Conservation (phyloP, 805 yeast species). For the Metschnikowia baotianmanensis region DNA sequence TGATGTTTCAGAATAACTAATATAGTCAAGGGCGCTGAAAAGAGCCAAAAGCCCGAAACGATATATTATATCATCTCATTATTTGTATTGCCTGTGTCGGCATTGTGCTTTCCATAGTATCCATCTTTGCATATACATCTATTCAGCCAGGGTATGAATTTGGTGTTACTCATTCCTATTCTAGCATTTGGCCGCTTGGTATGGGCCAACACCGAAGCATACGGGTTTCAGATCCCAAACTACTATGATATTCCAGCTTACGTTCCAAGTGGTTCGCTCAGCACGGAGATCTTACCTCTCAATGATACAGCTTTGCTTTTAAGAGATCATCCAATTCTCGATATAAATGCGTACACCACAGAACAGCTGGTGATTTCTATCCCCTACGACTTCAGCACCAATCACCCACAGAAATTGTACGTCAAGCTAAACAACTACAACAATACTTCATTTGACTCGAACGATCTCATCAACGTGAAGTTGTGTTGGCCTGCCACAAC, state of each 20-base stretch:
- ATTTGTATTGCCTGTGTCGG: neutral
- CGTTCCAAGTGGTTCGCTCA: neutral
- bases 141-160: neutral
- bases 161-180: slow-evolving; percentile 1
- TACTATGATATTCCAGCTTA: slow-evolving; percentile 32
- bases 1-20: too few species aligned
- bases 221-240: slow-evolving; percentile 30
- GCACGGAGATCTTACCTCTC: slow-evolving; percentile 1
- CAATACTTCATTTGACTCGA: slow-evolving; percentile 23
- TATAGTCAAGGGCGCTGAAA: too few species aligned
- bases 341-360: slow-evolving; percentile 8
- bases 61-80: too few species aligned
- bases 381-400: slow-evolving; percentile 14
- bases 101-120: too few species aligned
- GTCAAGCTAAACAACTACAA: slow-evolving; percentile 36
- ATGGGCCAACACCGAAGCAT: slow-evolving; percentile 39
- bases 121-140: too few species aligned
- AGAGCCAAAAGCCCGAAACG: too few species aligned
- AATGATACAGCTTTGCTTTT: slow-evolving; percentile 16
- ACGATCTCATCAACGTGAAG: slow-evolving; percentile 19
- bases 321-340: slow-evolving; percentile 15
- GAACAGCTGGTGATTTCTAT: slow-evolving; percentile 6
- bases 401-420: slow-evolving; percentile 18
- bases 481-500: slow-evolving; percentile 23
- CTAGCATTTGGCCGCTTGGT: slow-evolving; percentile 6